These are phyloP conservation scores for Monosporozyma yasuniensis DNA, from an alignment of 805 yeast genomes.

Conservation along the genomic window DNA sequence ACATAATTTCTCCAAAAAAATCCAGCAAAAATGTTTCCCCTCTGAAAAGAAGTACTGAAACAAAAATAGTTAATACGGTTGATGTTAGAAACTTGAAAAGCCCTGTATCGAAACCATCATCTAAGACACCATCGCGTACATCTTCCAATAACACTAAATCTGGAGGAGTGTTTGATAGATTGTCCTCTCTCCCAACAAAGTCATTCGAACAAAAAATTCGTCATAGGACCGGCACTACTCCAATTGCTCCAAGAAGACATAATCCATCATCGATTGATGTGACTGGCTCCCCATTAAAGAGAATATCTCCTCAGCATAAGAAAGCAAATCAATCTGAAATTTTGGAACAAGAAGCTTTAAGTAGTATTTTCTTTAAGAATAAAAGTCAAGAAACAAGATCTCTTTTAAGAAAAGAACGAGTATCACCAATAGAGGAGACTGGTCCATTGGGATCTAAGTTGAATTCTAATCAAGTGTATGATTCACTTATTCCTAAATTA, in stretches of 20 bases:
- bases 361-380: slow-evolving; percentile 20
- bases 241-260: slow-evolving; percentile 2
- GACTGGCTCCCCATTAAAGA: slow-evolving; percentile 25
- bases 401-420: not conserved
- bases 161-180: slow-evolving; percentile 25
- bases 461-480: not conserved
- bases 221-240: not conserved
- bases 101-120: not conserved
- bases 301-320: slow-evolving; percentile 11
- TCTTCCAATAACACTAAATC: slow-evolving; percentile 1
- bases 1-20: not conserved
- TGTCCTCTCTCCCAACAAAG: slow-evolving; percentile 23
- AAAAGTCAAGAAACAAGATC: not conserved
- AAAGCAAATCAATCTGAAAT: slow-evolving; percentile 11
- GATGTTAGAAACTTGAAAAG: not conserved
- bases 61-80: not conserved
- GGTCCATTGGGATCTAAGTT: not conserved
- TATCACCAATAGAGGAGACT: not conserved
- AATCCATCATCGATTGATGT: slow-evolving; percentile 18
- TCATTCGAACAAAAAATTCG: slow-evolving; percentile 25
- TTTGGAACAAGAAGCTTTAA: slow-evolving; percentile 23
- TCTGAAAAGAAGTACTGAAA: not conserved
- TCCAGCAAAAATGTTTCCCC: not conserved
- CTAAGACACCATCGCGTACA: not conserved
- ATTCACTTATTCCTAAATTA: not conserved